Conservation (phyloP, 2,329 filamentous ascomycete species). For the Pseudogymnoascus sp. region DNA sequence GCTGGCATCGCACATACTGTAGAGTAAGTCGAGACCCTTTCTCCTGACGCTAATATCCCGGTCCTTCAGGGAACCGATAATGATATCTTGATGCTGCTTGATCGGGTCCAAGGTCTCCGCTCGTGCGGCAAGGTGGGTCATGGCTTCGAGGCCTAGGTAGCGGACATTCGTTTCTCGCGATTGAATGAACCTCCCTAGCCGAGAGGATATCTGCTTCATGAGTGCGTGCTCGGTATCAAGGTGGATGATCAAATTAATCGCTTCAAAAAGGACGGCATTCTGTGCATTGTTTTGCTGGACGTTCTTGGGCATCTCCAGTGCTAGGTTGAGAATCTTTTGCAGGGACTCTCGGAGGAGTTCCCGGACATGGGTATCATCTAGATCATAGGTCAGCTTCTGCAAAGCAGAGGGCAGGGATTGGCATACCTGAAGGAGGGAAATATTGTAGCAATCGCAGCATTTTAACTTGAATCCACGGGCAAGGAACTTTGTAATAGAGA, state of each 20-base stretch:
- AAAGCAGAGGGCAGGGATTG: neutral
- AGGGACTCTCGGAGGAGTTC: constrained; percentile 87
- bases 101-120: constrained; percentile 93
- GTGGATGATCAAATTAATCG: constrained; percentile 97
- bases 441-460: constrained; percentile 87
- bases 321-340: constrained; percentile 82
- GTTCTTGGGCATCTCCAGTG: constrained; percentile 92
- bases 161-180: constrained; percentile 95
- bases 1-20: constrained; percentile 98
- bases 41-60: constrained; percentile 93
- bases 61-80: constrained; percentile 87
- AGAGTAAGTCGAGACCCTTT: constrained; percentile 90
- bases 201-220: constrained; percentile 91
- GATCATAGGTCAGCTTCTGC: neutral
- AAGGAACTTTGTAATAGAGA: constrained; percentile 98
- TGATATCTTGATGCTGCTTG: constrained; percentile 95
- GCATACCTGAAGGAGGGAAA: constrained; percentile 81
- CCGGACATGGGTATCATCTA: constrained; percentile 86
- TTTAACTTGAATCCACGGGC: constrained; percentile 97
- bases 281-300: constrained; percentile 99
- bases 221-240: constrained; percentile 88
- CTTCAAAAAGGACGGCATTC: constrained; percentile 95
- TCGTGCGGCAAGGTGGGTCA: constrained; percentile 93
- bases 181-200: constrained; percentile 90
- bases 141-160: constrained; percentile 90